Percentiles rank a stretch among this genome's conserved stretches.
Conservation (phyloP, 1,284 basidiomycete genomes). For the Papiliotrema laurentii region DNA sequence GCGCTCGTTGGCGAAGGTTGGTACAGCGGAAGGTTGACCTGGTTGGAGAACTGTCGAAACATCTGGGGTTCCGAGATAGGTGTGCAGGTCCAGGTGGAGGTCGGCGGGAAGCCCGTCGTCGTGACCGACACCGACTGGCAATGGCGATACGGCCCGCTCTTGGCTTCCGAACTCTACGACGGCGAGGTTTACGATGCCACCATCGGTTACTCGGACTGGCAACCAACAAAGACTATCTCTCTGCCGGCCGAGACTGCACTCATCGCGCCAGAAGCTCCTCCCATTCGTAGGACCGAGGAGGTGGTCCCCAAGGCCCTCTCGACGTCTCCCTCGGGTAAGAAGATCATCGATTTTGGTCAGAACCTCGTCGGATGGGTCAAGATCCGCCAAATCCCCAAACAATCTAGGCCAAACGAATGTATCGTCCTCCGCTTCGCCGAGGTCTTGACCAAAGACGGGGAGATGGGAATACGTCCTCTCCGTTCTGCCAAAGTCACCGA, state of each 20-base stretch:
- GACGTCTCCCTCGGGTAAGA: constrained; percentile 29
- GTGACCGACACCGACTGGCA: constrained; percentile 20
- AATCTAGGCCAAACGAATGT: not conserved
- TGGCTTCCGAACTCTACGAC: constrained; percentile 29
- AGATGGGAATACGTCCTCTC: constrained; percentile 27
- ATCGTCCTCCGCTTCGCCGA: constrained; percentile 27
- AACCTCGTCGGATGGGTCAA: constrained; percentile 38
- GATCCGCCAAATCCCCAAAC: constrained; percentile 7
- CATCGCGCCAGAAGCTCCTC: constrained; percentile 27
- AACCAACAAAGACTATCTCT: constrained; percentile 5
- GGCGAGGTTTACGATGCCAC: constrained; percentile 26
- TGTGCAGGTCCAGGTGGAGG: constrained; percentile 23
- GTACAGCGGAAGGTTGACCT: constrained; percentile 25
- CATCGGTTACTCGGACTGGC: constrained; percentile 6
- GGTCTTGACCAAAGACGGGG: constrained; percentile 28
- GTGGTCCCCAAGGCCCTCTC: constrained; percentile 19
- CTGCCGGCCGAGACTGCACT: constrained; percentile 11
- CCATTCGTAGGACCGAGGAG: constrained; percentile 19
- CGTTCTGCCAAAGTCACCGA: constrained; percentile 18
- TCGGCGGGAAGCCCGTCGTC: constrained; percentile 11
- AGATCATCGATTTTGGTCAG: constrained; percentile 37
- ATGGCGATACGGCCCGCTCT: constrained; percentile 27
- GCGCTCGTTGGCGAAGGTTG: constrained; percentile 34
- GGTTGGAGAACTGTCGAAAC: constrained; percentile 16
- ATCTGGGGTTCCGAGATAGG: constrained; percentile 17